Evolutionary conservation across 2,329 filamentous ascomycete genomes (phyloP).

Genomic region (Hypoxylon sp.): DNA sequence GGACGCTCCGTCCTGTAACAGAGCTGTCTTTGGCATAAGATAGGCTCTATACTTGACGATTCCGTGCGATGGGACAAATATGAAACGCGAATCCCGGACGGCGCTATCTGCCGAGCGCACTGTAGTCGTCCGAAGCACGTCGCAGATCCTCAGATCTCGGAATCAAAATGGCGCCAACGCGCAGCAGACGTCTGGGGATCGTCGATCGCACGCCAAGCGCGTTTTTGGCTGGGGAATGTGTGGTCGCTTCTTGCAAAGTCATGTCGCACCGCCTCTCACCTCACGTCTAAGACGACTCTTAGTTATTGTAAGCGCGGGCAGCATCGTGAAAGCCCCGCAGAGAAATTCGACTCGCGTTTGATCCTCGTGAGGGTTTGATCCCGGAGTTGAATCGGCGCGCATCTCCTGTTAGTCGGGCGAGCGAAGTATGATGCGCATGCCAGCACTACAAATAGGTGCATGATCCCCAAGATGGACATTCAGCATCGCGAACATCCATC

Average conservation of each 20-base stretch:
- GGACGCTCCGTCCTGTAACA: constrained; percentile 6
- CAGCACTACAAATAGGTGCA: constrained; percentile 36
- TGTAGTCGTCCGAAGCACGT: constrained; percentile 27
- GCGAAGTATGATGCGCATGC: background rate
- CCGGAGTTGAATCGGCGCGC: constrained; percentile 1
- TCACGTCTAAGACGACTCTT: background rate
- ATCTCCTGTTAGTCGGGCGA: constrained; percentile 21
- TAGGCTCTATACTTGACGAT: constrained; percentile 11
- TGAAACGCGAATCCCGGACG: constrained; percentile 29
- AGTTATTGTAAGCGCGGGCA: background rate
- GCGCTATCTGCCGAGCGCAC: constrained; percentile 12
- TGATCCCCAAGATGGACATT: background rate
- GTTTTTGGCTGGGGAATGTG: constrained; percentile 8
- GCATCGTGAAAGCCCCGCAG: background rate
- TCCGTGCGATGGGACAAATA: constrained; percentile 26
- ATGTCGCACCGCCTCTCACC: constrained; percentile 24
- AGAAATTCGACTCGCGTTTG: constrained; percentile 31
- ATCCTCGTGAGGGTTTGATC: constrained; percentile 35
- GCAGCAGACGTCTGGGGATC: constrained; percentile 12
- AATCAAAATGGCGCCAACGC: constrained; percentile 7
- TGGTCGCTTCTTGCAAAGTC: constrained; percentile 9
- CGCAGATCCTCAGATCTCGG: constrained; percentile 33
- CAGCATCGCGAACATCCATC: constrained; percentile 10
- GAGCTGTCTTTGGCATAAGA: constrained; percentile 4
- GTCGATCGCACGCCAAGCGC: constrained; percentile 33